Conservation (phyloP, 495 filamentous ascomycete genomes). For the Acidiella bohemica region DNA sequence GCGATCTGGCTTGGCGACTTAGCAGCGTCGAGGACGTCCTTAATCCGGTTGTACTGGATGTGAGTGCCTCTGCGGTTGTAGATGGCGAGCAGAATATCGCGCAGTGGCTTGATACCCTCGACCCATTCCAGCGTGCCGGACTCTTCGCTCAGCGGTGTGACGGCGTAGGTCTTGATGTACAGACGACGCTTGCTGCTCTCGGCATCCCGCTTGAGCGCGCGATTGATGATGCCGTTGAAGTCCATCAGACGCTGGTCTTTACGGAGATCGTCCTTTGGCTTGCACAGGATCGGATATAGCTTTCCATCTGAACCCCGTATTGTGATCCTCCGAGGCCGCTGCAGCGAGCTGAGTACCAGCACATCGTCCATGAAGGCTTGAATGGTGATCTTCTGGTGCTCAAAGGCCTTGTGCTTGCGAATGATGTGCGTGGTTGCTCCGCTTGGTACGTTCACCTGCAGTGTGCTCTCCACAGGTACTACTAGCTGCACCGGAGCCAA, state of each 20-base stretch:
- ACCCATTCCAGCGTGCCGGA: conserved; percentile 98
- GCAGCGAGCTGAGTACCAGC: conserved; percentile 76
- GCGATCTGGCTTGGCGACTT: conserved; percentile 41
- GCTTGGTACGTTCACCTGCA: conserved; percentile 70
- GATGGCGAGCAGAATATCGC: conserved; percentile 71
- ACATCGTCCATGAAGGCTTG: conserved; percentile 68
- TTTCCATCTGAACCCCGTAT: conserved; percentile 80
- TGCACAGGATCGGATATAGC: conserved; percentile 79
- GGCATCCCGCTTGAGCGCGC: conserved; percentile 77
- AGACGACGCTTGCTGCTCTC: conserved; percentile 74
- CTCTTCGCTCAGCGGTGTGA: conserved; percentile 93
- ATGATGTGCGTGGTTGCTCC: conserved; percentile 53
- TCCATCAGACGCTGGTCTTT: conserved; percentile 98
- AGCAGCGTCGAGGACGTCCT: conserved; percentile 43
- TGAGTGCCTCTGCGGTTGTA: conserved; percentile 57
- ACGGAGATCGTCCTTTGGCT: conserved; percentile 92
- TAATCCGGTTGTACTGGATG: conserved; percentile 45
- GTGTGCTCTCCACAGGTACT: conserved; percentile 70
- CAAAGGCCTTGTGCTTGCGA: conserved; percentile 70
- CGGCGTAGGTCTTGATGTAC: conserved; percentile 91
- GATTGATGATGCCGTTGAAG: conserved; percentile 95
- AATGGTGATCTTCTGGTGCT: conserved; percentile 49
- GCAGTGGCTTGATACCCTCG: conserved; percentile 84
- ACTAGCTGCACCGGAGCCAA: conserved; percentile 70
- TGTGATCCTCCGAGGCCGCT: conserved; percentile 80